Conservation (phyloP, 2,329 filamentous ascomycete species). For the Trichoderma brevicompactum region DNA sequence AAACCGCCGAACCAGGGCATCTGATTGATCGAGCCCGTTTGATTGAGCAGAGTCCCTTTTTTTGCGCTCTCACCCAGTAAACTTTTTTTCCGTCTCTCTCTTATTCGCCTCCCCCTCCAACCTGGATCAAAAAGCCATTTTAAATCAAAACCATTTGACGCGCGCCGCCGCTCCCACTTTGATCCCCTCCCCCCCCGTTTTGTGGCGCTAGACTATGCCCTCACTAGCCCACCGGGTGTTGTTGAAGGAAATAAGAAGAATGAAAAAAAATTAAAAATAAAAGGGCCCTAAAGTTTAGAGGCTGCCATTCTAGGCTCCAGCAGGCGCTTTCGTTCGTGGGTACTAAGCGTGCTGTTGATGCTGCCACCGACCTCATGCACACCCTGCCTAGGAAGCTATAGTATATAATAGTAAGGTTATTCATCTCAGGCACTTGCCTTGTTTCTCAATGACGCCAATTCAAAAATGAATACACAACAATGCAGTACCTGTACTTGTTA, state of each 20-base stretch:
- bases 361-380: no score
- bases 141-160: constrained; percentile 1
- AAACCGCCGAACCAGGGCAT: neutral
- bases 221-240: neutral
- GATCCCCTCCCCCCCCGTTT: neutral
- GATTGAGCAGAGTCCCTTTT: neutral
- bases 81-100: neutral
- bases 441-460: no score
- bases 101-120: no score
- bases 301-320: neutral
- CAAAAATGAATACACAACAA: no score
- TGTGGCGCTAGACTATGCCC: constrained; percentile 12
- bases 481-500: no score
- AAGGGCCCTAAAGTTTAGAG: neutral
- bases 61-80: no score
- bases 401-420: no score
- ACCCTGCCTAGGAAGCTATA: no score
- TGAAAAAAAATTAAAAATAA: neutral
- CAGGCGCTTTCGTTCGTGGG: no score
- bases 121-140: no score
- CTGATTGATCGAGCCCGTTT: neutral
- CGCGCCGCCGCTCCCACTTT: neutral
- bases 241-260: neutral
- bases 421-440: no score
- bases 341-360: no score